Percentiles rank a stretch among this genome's conserved stretches.
Evolutionary conservation across 192 early-diverging fungal genomes (phyloP).

Genomic region (Podila epigama): DNA sequence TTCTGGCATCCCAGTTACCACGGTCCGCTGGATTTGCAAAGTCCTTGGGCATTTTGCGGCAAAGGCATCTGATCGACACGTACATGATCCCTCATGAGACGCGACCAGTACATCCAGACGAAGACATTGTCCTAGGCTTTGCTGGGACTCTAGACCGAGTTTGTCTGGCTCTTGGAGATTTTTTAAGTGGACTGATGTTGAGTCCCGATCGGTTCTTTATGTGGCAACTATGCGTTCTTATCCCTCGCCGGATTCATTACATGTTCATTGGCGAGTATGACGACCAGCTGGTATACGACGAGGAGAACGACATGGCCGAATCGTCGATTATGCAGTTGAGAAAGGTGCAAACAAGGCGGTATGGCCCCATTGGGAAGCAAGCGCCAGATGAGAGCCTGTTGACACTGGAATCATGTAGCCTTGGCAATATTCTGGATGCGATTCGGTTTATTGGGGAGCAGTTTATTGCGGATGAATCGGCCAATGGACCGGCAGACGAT

Average conservation of each 20-base stretch:
- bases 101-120: background rate
- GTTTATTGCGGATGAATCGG: background rate
- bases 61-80: constrained; percentile 15
- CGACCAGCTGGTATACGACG: background rate
- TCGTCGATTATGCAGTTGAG: constrained; percentile 10
- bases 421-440: constrained; percentile 10
- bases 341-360: background rate
- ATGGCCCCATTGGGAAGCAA: background rate
- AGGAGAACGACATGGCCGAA: background rate
- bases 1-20: constrained; percentile 22
- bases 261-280: constrained; percentile 1
- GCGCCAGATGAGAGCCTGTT: constrained; percentile 15
- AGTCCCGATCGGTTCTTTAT: background rate
- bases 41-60: background rate
- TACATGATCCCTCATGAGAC: constrained; percentile 39
- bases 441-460: background rate
- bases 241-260: constrained; percentile 11
- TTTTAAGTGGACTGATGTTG: constrained; percentile 5
- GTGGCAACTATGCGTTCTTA: constrained; percentile 15
- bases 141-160: constrained; percentile 18
- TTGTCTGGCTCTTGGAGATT: constrained; percentile 1
- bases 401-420: constrained; percentile 7
- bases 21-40: constrained; percentile 16
- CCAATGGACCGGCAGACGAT: background rate
- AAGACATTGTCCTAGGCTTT: constrained; percentile 30